These are phyloP conservation scores for rapeseed (Brassica napus) DNA, from an alignment of 345 rosid species.

Conservation along the genomic window DNA sequence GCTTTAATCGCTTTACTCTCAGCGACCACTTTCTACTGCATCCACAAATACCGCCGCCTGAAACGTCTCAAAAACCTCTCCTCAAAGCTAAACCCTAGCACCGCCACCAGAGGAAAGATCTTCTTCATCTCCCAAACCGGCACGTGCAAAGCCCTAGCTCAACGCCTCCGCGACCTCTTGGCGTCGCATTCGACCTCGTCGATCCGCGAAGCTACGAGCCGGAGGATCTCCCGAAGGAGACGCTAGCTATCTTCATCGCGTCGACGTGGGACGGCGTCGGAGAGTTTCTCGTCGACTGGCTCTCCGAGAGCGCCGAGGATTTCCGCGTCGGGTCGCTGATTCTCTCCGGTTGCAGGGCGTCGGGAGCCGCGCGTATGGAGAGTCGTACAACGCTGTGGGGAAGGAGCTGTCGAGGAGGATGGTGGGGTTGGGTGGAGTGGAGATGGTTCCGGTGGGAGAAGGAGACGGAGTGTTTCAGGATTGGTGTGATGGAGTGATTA, in stretches of 20 bases:
- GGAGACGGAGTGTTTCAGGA: constrained; percentile 65
- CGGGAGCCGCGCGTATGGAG: constrained; percentile 74
- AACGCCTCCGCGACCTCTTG: constrained; percentile 52
- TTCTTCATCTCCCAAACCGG: constrained; percentile 86
- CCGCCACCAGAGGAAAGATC: constrained; percentile 53
- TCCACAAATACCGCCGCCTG: constrained; percentile 81
- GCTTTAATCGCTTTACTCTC: constrained; percentile 77
- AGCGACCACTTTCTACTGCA: constrained; percentile 74
- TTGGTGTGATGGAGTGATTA: constrained; percentile 64
- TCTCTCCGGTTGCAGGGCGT: constrained; percentile 64
- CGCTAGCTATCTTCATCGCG: constrained; percentile 62
- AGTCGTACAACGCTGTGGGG: constrained; percentile 68
- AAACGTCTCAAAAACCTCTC: constrained; percentile 43
- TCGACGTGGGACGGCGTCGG: constrained; percentile 89
- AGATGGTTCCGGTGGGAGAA: constrained; percentile 61
- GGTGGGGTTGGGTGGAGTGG: constrained; percentile 70
- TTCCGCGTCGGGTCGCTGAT: constrained; percentile 83
- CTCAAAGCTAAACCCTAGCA: constrained; percentile 42
- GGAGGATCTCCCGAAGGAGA: constrained; percentile 79
- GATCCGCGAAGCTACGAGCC: constrained; percentile 84
- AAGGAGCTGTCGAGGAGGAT: constrained; percentile 65
- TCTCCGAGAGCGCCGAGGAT: constrained; percentile 80
- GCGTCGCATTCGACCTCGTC: constrained; percentile 62
- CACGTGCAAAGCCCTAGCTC: constrained; percentile 66
- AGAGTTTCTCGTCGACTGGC: constrained; percentile 69